Evolutionary conservation across 495 filamentous ascomycete genomes (phyloP), one percentile per base, ranked within the genome.

Genomic region (Durotheca rogersii): DNA sequence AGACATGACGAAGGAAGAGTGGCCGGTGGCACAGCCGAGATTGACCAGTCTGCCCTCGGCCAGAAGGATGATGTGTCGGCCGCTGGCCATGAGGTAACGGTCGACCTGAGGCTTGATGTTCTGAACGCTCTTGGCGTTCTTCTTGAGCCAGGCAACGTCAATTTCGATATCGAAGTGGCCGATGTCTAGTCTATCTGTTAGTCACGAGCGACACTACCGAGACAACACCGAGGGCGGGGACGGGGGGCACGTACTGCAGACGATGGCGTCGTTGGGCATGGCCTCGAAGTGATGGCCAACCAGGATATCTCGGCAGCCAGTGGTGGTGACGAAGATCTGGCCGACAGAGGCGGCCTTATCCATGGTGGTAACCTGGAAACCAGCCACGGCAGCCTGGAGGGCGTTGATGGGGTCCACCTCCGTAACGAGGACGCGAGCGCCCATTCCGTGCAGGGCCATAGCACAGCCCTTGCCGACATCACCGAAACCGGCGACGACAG

Each of bases 41-140:
- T 98, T 98, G 76, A 98, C 94, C 47, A 98, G 87, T 79, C 93
- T 92, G 60, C 93, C 93, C 76, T 98, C 93, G 57, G 93, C 93
- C 48, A 98, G 84, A 53, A 98, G 90, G 70, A 98, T 94, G 80
- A 98, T 90, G 80, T 96, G 87, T 65, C 88, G 86, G 75, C 94
- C 93, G 77, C 72, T 96, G 70, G 84, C 72, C 88, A 98, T 93
- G 55, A 86, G 72, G 86, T 83, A 98, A 67, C 93, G 91, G 82
- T 98, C 93, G 60, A 98, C 93, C 78, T 98, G 93, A 66, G 93
- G 93, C 84, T 98, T 98, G 83, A 98, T 96, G 83, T 93, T 95
- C 80, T 93, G 87, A 17, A 88, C 84, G 66, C 85, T 90, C 75
- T 87, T 84, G 47, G 77, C 77, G 72, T 95, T 97, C 72, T 84